Conservation (phyloP, 352 stramenopile genomes). For the Globisporangium viniferum region DNA sequence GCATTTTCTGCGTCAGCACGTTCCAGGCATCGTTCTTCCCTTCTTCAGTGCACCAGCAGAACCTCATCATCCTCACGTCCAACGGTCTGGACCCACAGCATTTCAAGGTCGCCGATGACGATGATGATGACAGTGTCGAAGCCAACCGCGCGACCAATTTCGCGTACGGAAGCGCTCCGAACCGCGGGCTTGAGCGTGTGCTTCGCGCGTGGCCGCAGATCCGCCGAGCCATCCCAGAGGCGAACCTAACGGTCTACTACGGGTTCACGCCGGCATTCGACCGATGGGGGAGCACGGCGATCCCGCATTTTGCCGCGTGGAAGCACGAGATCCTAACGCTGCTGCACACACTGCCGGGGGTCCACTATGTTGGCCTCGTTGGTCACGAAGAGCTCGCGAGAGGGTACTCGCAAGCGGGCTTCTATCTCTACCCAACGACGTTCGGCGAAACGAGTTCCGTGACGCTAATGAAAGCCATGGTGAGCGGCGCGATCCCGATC, state of each 20-base stretch:
- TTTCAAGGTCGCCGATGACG: constrained; percentile 32
- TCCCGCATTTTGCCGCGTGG: constrained; percentile 65
- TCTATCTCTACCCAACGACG: constrained; percentile 89
- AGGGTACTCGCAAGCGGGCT: constrained; percentile 73
- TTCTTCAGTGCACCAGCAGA: constrained; percentile 31
- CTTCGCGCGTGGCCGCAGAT: constrained; percentile 77
- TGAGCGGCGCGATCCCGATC: constrained; percentile 86
- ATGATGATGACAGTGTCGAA: constrained; percentile 45
- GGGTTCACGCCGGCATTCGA: constrained; percentile 83
- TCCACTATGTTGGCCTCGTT: constrained; percentile 80
- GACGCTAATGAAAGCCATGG: constrained; percentile 92
- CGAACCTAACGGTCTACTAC: constrained; percentile 84
- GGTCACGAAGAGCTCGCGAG: constrained; percentile 64
- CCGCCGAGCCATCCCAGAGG: constrained; percentile 40
- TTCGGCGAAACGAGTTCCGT: constrained; percentile 91
- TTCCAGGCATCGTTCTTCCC: constrained; percentile 74
- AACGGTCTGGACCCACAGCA: constrained; percentile 76
- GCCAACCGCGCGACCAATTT: constrained; percentile 60
- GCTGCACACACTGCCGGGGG: constrained; percentile 29
- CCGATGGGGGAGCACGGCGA: constrained; percentile 40
- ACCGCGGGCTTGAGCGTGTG: constrained; percentile 65
- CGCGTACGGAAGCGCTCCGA: constrained; percentile 86
- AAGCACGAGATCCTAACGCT: constrained; percentile 39
- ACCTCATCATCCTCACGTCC: constrained; percentile 40
- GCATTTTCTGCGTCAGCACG: constrained; percentile 77